Base-by-base conservation (phyloP, 2,329 filamentous ascomycete species). In the Aspergillus viridinutans region DNA sequence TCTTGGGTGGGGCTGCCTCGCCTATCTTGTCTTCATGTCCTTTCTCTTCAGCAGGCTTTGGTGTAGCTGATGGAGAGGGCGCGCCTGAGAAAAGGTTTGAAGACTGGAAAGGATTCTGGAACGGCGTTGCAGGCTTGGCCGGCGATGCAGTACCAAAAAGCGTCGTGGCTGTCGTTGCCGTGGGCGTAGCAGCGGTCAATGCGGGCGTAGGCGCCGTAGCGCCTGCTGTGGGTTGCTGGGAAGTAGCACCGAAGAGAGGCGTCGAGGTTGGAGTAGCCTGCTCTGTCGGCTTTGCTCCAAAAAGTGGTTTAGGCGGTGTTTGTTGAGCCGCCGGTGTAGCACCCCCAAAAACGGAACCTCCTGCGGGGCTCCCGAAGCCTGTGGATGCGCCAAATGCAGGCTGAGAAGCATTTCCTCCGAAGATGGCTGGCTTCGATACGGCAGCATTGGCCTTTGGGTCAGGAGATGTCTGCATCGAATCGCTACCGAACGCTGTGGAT, bases 401-500 rank as follows among this genome's bases (percentile, higher is more conserved):
- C 26, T 49, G 54, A 29, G 57, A 49, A 17, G 47, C 48, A 35
- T 60, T 61, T 20, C 60, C 57, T 40, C 64, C 64, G 35, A 70
- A 71, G 2, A 66, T 57, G 23, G 58, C 62, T 32, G 63, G 45
- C 49, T 67, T 68, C 25, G 60, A 54, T 23, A 53, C 56, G 17
- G 52, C 42, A 47, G 58, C 56, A 29, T 49, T 59, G 32, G 57
- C 56, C 50, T 68, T 69, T 2, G 63, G 61, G 35, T 72, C 69
- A 4, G 71, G 70, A 4, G 71, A 72, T 20, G 67, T 72, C 50
- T 72, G 70, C 70, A 73, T 73, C 9, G 67, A 64, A 45, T 72
- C 70, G 28, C 42, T 52, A 8, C 62, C 55, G 43, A 63, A 57
- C 20, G 62, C 58, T 32, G 61, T 58, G 9, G 69, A 66, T 52